Evolutionary conservation across 2,329 filamentous ascomycete genomes (phyloP).

Genomic region (Clarireedia monteithiana): DNA sequence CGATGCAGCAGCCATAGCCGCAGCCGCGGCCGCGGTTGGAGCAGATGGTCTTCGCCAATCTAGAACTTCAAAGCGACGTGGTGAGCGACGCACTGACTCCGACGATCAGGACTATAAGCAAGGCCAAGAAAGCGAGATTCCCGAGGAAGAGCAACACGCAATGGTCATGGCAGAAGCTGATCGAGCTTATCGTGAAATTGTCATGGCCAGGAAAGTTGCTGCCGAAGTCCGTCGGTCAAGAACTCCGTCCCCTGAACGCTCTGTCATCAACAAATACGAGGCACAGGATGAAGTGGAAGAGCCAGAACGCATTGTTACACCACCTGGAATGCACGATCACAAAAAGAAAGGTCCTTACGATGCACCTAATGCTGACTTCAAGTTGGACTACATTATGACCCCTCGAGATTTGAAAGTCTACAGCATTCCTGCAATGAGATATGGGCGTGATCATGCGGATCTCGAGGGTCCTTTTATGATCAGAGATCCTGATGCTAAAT

Average conservation of each 20-base stretch:
- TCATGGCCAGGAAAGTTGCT: slow-evolving; percentile 45
- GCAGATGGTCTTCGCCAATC: slow-evolving; percentile 26
- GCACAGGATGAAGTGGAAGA: slow-evolving; percentile 29
- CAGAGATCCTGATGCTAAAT: slow-evolving; percentile 21
- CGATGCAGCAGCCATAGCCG: slow-evolving; percentile 38
- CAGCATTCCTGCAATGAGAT: slow-evolving; percentile 22
- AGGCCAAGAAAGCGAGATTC: slow-evolving; percentile 7
- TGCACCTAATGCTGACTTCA: slow-evolving; percentile 55
- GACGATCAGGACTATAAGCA: slow-evolving; percentile 15
- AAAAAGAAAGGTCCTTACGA: slow-evolving; percentile 44
- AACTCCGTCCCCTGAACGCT: slow-evolving; percentile 42
- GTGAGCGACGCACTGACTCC: slow-evolving; percentile 24
- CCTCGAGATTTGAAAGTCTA: slow-evolving; percentile 41
- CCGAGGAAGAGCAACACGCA: slow-evolving; percentile 29
- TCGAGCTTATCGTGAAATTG: slow-evolving; percentile 47
- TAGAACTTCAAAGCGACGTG: slow-evolving; percentile 29
- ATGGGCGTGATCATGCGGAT: slow-evolving; percentile 33
- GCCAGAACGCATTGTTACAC: slow-evolving; percentile 43
- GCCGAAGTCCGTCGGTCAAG: slow-evolving; percentile 46
- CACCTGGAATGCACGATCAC: slow-evolving; percentile 42
- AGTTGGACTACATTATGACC: slow-evolving; percentile 50
- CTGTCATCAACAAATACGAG: slow-evolving; percentile 48
- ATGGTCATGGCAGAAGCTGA: slow-evolving; percentile 50
- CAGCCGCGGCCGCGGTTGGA: slow-evolving; percentile 38
- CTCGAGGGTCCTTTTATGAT: slow-evolving; percentile 13